Evolutionary conservation across 305 asterid genomes (phyloP), one percentile per base, ranked within the genome.

Genomic region (Fraxinus platypoda): DNA sequence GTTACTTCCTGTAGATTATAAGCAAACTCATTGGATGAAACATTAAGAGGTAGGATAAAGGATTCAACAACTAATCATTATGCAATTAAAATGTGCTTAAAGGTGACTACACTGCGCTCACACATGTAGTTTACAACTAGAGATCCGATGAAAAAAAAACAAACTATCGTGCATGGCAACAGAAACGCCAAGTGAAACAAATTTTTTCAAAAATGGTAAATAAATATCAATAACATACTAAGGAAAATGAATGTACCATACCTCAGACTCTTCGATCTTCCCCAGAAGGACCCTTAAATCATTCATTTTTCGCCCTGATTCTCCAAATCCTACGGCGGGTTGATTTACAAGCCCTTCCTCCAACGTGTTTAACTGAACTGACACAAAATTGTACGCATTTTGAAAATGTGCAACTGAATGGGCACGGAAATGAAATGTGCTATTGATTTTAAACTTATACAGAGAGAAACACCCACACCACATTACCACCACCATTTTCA

Each of bases 221-320:
- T 80, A 35, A 74, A 26, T 25, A 62, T 64, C 77, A 49, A 80
- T 57, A 76, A 78, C 75, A 19, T 30, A 41, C 74, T 35, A 71
- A 72, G 30, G 34, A 23, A 75, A 75, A 33, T 26, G 46, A 62
- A 77, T 79, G 75, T 26, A 59, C 21, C 95, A 75, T 83, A 96
- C 99, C 99, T 96, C 99, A 75, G 98, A 93, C 87, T 94, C 98
- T 89, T 96, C 99, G 74, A 96, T 92, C 91, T 94, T 94, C 68
- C 94, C 97, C 90, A 96, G 91, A 83, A 96, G 94, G 88, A 90
- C 89, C 92, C 95, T 93, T 84, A 96, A 87, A 81, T 92, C 98
- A 78, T 86, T 94, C 80, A 97, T 90, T 89, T 91, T 96, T 77
- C 92, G 81, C 81, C 99, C 98, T 83, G 98, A 91, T 91, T 96